Conservation (phyloP, 1,139 yeast genomes). For the Candida dubliniensis region DNA sequence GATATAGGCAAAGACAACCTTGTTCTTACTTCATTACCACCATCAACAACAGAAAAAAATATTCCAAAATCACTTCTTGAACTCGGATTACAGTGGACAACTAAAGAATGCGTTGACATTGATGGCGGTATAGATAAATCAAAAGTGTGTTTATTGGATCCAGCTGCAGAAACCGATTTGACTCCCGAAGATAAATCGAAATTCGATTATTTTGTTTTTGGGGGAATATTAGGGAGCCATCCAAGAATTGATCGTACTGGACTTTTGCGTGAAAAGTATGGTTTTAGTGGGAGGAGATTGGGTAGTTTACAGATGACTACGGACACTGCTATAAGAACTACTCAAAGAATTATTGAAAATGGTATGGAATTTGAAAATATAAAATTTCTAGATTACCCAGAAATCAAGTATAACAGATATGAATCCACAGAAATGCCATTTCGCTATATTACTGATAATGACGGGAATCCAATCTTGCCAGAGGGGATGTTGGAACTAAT, state of each 20-base stretch:
- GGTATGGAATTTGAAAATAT: conserved; percentile 64
- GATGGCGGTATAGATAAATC: conserved; percentile 45
- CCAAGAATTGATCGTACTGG: conserved; percentile 97
- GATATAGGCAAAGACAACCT: conserved; percentile 82
- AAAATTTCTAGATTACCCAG: conserved; percentile 88
- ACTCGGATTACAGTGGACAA: conserved; percentile 80
- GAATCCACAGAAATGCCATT: conserved; percentile 99
- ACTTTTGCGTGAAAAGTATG: conserved; percentile 75
- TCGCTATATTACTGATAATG: conserved; percentile 69
- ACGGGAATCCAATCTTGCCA: conserved; percentile 79
- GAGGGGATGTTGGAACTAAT: conserved; percentile 88
- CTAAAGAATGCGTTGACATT: conserved; percentile 60
- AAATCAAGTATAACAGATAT: conserved; percentile 78
- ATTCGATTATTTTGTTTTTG: conserved; percentile 89
- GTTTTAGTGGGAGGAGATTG: conserved; percentile 79
- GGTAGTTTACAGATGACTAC: conserved; percentile 95
- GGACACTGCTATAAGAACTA: conserved; percentile 92
- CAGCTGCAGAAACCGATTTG: conserved; percentile 75
- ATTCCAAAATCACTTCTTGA: conserved; percentile 63
- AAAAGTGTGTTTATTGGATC: conserved; percentile 82
- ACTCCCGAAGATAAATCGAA: conserved; percentile 62
- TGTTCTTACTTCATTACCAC: conserved; percentile 74
- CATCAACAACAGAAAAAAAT: conserved; percentile 55
- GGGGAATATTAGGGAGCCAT: conserved; percentile 95
- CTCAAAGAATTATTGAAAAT: conserved; percentile 69